Percentiles rank a stretch among this genome's conserved stretches.
Evolutionary conservation across 345 rosid genomes (phyloP).

Genomic region (Sapria himalayana): DNA sequence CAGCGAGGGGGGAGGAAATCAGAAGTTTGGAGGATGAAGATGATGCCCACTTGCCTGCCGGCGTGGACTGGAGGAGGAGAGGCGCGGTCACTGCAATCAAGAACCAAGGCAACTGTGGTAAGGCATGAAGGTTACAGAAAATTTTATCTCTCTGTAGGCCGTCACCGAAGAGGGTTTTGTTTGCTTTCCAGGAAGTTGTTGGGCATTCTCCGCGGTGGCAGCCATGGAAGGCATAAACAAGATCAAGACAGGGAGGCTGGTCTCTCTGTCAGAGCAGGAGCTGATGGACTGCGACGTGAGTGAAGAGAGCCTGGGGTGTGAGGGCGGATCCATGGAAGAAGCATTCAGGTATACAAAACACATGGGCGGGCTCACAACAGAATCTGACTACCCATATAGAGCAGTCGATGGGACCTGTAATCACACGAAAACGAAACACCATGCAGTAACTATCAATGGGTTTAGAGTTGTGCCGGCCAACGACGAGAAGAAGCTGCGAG

Average conservation of each 20-base stretch:
- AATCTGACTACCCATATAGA: slow-evolving; percentile 36
- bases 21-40: neutral
- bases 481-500: slow-evolving; percentile 29
- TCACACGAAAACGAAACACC: slow-evolving; percentile 12
- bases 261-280: slow-evolving; percentile 66
- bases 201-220: slow-evolving; percentile 90
- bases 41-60: slow-evolving; percentile 9
- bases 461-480: slow-evolving; percentile 18
- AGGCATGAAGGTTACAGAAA: no score
- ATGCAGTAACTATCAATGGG: slow-evolving; percentile 28
- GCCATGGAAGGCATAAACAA: slow-evolving; percentile 68
- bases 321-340: slow-evolving; percentile 55
- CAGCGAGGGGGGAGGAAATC: neutral
- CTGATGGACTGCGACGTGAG: slow-evolving; percentile 53
- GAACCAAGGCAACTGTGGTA: slow-evolving; percentile 79
- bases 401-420: slow-evolving; percentile 27
- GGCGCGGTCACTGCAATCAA: slow-evolving; percentile 71
- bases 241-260: slow-evolving; percentile 39
- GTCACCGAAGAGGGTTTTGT: neutral
- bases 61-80: slow-evolving; percentile 61
- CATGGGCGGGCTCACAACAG: slow-evolving; percentile 42
- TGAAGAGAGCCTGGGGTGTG: slow-evolving; percentile 32
- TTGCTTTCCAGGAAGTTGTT: slow-evolving; percentile 51
- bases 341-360: slow-evolving; percentile 33
- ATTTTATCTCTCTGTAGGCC: neutral